Percentiles rank a stretch among this genome's conserved stretches.
These are phyloP conservation scores for Paragyromitra xinjiangensis DNA, from an alignment of 495 filamentous ascomycete genomes.

Conservation along the genomic window DNA sequence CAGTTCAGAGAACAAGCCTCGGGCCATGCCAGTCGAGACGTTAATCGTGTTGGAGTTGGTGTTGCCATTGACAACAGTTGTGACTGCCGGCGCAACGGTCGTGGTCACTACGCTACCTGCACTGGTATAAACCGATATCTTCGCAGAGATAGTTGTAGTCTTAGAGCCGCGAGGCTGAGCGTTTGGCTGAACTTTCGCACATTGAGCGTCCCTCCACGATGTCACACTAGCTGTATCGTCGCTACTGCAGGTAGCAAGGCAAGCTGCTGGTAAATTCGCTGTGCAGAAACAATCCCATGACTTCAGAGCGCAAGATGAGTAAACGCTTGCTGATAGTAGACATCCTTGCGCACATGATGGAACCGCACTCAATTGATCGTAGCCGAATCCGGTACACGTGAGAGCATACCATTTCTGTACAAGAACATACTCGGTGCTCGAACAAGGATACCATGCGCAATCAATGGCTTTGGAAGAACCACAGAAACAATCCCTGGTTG, in stretches of 20 bases:
- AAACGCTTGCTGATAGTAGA: neutral
- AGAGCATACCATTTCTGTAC: conserved; percentile 18
- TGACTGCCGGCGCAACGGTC: conserved; percentile 22
- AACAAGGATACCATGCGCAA: neutral
- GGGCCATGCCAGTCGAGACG: conserved; percentile 13
- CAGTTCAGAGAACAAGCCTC: neutral
- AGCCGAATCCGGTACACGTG: conserved; percentile 18
- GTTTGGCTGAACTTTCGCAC: neutral
- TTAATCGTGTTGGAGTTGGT: conserved; percentile 25
- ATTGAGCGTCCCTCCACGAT: neutral
- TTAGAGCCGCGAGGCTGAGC: neutral
- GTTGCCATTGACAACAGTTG: conserved; percentile 24
- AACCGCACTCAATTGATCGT: neutral
- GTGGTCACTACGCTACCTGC: conserved; percentile 4
- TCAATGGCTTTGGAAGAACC: neutral
- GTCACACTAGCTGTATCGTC: neutral
- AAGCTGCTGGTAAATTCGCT: neutral
- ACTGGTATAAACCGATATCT: conserved; percentile 8
- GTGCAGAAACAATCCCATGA: conserved; percentile 21
- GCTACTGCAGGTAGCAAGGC: conserved; percentile 4
- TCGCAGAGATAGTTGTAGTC: conserved; percentile 15
- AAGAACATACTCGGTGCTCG: neutral
- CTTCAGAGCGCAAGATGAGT: conserved; percentile 9
- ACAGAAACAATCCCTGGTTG: conserved; percentile 15
- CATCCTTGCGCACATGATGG: conserved; percentile 19